phyloP scores from a whole-genome alignment of 805 yeast genomes.

The Kodamaea hsintzibuensis region DNA sequence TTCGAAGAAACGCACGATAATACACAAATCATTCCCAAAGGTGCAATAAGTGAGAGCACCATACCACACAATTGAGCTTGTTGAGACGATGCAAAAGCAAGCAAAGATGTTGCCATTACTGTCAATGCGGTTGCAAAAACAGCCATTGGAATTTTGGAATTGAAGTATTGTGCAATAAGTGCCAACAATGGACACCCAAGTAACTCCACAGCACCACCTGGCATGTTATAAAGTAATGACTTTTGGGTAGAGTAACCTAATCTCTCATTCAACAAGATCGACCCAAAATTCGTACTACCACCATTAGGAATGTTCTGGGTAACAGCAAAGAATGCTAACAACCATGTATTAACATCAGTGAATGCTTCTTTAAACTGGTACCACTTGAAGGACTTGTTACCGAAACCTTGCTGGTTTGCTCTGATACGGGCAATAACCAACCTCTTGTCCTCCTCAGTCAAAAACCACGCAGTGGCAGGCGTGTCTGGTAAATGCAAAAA shows the following conservation, averaged over 20 bases:
- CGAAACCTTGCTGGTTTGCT: slow-evolving; percentile 44
- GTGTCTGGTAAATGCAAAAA: slow-evolving; percentile 55
- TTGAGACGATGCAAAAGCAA: slow-evolving; percentile 41
- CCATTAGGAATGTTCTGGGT: slow-evolving; percentile 38
- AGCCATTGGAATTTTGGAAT: slow-evolving; percentile 29
- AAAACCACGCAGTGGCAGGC: slow-evolving; percentile 39
- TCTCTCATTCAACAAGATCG: slow-evolving; percentile 28
- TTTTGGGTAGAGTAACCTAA: slow-evolving; percentile 28
- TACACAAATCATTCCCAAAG: slow-evolving; percentile 29
- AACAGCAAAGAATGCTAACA: slow-evolving; percentile 28
- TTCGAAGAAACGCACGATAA: slow-evolving; percentile 45
- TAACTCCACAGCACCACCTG: slow-evolving; percentile 49
- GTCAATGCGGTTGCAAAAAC: slow-evolving; percentile 23
- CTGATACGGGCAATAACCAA: slow-evolving; percentile 54
- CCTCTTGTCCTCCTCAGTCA: slow-evolving; percentile 27
- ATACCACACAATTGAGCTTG: slow-evolving; percentile 27
- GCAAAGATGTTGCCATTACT: slow-evolving; percentile 32
- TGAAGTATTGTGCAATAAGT: slow-evolving; percentile 22
- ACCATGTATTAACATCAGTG: slow-evolving; percentile 37
- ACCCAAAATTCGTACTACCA: slow-evolving; percentile 37
- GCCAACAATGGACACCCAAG: slow-evolving; percentile 37
- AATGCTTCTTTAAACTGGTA: slow-evolving; percentile 39
- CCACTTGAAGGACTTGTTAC: slow-evolving; percentile 37
- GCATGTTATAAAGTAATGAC: slow-evolving; percentile 46
- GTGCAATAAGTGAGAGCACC: slow-evolving; percentile 33